Evolutionary conservation across 1,284 basidiomycete species (phyloP).

Genomic region (Sporisorium iseilematis-ciliati): DNA sequence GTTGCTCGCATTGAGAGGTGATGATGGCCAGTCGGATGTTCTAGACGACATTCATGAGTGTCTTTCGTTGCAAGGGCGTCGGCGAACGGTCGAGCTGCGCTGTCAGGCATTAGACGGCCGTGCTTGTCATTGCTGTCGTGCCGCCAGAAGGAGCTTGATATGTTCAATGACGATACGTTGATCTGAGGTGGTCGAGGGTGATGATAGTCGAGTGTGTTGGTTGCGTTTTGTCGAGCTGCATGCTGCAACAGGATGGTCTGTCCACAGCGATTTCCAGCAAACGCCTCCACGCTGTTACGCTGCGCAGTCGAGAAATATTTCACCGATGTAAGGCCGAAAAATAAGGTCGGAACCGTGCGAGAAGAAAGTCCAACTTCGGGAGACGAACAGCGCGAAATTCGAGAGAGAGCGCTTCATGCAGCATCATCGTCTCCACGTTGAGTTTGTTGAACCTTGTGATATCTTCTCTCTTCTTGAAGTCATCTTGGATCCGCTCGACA

Average conservation of each 20-base stretch:
- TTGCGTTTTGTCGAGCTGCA: neutral
- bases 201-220: neutral
- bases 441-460: neutral
- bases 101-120: neutral
- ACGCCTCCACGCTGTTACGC: constrained; percentile 13
- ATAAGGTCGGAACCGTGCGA: constrained; percentile 28
- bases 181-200: neutral
- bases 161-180: neutral
- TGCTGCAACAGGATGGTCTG: constrained; percentile 1
- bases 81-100: constrained; percentile 6
- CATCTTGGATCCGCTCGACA: constrained; percentile 20
- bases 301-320: neutral
- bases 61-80: neutral
- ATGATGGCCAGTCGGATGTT: constrained; percentile 6
- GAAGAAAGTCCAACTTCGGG: constrained; percentile 14
- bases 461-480: constrained; percentile 3
- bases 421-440: constrained; percentile 29
- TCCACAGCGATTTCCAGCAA: neutral
- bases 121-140: constrained; percentile 2
- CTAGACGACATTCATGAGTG: constrained; percentile 40
- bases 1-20: constrained; percentile 16
- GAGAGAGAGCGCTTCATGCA: constrained; percentile 28
- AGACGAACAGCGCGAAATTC: constrained; percentile 19
- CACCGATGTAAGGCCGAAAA: constrained; percentile 4
- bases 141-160: neutral